These are phyloP conservation scores for Trichosporon coremiiforme DNA, from an alignment of 1,284 basidiomycete species.

Conservation along the genomic window DNA sequence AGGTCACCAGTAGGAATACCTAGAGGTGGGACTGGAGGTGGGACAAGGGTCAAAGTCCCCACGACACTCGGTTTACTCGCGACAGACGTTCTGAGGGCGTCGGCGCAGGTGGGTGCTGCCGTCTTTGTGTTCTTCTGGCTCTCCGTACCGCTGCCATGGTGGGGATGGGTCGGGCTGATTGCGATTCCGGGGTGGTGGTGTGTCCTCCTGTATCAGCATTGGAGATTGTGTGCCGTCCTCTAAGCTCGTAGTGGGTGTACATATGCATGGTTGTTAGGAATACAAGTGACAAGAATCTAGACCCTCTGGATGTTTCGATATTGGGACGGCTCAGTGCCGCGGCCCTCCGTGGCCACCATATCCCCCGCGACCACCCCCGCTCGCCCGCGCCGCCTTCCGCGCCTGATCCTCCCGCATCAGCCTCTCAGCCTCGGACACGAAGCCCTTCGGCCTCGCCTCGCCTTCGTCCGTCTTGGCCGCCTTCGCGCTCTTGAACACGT, in stretches of 20 bases:
- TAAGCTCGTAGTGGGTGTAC: not conserved
- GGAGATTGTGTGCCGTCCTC: not conserved
- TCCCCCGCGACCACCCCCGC: constrained; percentile 4
- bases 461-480: constrained; percentile 58
- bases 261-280: too few relatives aligned
- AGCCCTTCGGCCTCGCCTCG: constrained; percentile 57
- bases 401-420: constrained; percentile 85
- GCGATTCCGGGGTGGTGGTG: not conserved
- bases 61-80: not conserved
- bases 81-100: not conserved
- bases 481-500: constrained; percentile 65
- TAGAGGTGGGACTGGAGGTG: not conserved
- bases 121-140: not conserved
- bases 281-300: too few relatives aligned
- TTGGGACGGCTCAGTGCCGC: not conserved
- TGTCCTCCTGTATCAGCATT: not conserved
- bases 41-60: not conserved
- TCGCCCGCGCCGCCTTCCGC: constrained; percentile 60
- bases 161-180: not conserved
- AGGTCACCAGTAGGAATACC: too few relatives aligned
- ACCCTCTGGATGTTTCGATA: too few relatives aligned
- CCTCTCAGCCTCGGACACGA: constrained; percentile 77
- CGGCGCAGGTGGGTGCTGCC: not conserved
- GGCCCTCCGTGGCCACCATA: constrained; percentile 5
- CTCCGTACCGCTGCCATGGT: not conserved